Evolutionary conservation across 495 filamentous ascomycete genomes (phyloP).

Genomic region (Xylaria palmicola): DNA sequence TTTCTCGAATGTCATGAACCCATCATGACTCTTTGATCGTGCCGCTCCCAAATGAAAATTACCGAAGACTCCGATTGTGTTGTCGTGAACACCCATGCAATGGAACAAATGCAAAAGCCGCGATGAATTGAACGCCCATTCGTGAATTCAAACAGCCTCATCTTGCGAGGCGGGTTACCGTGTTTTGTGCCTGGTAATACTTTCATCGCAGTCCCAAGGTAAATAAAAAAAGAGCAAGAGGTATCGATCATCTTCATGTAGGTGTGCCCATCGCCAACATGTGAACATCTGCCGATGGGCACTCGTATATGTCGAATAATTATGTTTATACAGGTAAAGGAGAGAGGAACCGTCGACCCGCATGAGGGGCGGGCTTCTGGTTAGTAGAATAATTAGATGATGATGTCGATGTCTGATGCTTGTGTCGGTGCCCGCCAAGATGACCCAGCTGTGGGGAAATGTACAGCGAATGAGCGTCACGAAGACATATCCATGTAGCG

Average conservation of each 20-base stretch:
- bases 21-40: constrained; percentile 36
- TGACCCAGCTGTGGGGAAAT: constrained; percentile 25
- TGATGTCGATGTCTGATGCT: constrained; percentile 33
- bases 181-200: constrained; percentile 21
- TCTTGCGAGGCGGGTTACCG: constrained; percentile 34
- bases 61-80: constrained; percentile 37
- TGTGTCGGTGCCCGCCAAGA: constrained; percentile 34
- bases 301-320: constrained; percentile 36
- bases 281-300: constrained; percentile 22
- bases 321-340: constrained; percentile 38
- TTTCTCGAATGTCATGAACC: constrained; percentile 37
- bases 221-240: constrained; percentile 33
- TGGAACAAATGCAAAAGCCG: constrained; percentile 37
- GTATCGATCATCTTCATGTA: constrained; percentile 38
- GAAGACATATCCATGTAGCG: constrained; percentile 27
- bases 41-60: constrained; percentile 34
- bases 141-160: constrained; percentile 32
- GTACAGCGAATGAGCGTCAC: constrained; percentile 28
- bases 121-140: constrained; percentile 32
- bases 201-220: constrained; percentile 26
- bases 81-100: constrained; percentile 40
- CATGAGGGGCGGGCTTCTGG: constrained; percentile 20
- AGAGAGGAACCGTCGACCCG: constrained; percentile 29
- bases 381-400: constrained; percentile 24
- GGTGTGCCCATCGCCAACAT: constrained; percentile 24